Evolutionary conservation across 805 yeast genomes (phyloP).

Genomic region (Metschnikowia henanensis): DNA sequence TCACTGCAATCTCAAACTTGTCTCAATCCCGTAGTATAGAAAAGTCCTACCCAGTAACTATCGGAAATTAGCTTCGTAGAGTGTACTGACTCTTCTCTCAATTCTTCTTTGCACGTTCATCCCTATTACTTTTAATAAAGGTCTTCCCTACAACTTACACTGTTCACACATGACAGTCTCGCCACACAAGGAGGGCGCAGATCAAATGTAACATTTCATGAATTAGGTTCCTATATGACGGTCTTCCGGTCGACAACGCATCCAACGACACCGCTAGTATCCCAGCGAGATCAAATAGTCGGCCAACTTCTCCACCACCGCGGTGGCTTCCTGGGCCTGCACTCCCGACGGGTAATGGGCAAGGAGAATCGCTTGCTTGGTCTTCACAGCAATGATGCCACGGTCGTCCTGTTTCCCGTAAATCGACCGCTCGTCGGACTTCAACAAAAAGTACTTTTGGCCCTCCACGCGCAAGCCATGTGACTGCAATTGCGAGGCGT

Average conservation of each 20-base stretch:
- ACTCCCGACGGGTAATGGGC: constrained; percentile 95
- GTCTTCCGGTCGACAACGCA: neutral
- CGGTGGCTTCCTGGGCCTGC: constrained; percentile 93
- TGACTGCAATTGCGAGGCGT: constrained; percentile 77
- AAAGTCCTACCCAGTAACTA: no score
- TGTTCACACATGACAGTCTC: neutral
- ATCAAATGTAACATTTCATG: neutral
- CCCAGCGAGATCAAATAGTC: constrained; percentile 90
- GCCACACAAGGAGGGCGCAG: neutral
- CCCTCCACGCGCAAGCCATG: constrained; percentile 84
- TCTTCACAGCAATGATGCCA: constrained; percentile 89
- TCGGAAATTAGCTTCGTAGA: no score
- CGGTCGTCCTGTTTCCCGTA: constrained; percentile 89
- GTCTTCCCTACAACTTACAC: neutral
- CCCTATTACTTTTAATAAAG: no score
- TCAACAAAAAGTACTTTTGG: constrained; percentile 82
- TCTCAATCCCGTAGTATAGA: no score
- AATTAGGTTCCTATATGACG: constrained; percentile 9
- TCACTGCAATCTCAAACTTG: no score
- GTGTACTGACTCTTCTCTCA: no score
- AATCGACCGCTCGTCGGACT: constrained; percentile 89
- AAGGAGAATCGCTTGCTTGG: constrained; percentile 86
- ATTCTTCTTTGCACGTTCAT: no score
- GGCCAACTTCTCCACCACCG: constrained; percentile 92
- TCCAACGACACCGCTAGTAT: constrained; percentile 44